Percentiles rank a stretch among this genome's conserved stretches.
Evolutionary conservation across 495 filamentous ascomycete genomes (phyloP).

Genomic region (Neurospora terricola): DNA sequence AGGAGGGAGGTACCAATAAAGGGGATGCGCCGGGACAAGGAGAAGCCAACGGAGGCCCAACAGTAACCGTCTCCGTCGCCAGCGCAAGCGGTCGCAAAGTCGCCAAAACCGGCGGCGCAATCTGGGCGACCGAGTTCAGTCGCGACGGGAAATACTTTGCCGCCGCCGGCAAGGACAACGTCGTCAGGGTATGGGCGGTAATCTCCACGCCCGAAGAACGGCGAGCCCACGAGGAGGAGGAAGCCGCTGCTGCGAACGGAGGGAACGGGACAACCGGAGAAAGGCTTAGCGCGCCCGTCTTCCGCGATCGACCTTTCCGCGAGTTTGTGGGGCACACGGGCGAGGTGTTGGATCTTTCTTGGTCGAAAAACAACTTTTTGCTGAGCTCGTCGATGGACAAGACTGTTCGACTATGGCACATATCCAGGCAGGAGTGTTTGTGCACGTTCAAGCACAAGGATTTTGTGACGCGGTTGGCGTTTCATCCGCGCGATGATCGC

Average conservation of each 20-base stretch:
- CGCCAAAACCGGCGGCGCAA: slow-evolving; percentile 43
- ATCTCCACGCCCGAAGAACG: slow-evolving; percentile 76
- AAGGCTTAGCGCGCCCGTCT: slow-evolving; percentile 83
- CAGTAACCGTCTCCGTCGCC: slow-evolving; percentile 28
- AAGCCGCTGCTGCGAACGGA: slow-evolving; percentile 37
- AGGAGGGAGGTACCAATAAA: not conserved
- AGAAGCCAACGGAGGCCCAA: slow-evolving; percentile 10
- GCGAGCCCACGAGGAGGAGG: slow-evolving; percentile 56
- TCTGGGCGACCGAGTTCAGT: slow-evolving; percentile 91
- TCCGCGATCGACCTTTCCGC: slow-evolving; percentile 62
- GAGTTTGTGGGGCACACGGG: slow-evolving; percentile 80
- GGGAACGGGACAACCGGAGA: slow-evolving; percentile 30
- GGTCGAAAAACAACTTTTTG: slow-evolving; percentile 99
- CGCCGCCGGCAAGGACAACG: slow-evolving; percentile 74
- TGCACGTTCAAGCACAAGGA: slow-evolving; percentile 96
- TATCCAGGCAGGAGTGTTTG: slow-evolving; percentile 74
- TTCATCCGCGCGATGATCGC: slow-evolving; percentile 89
- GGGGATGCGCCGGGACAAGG: not conserved
- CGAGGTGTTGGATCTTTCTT: slow-evolving; percentile 85
- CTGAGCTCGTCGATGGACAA: slow-evolving; percentile 98
- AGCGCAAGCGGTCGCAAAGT: slow-evolving; percentile 25
- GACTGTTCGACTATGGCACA: slow-evolving; percentile 91
- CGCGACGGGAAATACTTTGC: slow-evolving; percentile 89
- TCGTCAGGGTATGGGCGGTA: slow-evolving; percentile 86
- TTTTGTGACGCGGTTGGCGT: slow-evolving; percentile 89